Base-by-base conservation (phyloP, 2,329 filamentous ascomycete species). In the Mollisiaceae sp. region DNA sequence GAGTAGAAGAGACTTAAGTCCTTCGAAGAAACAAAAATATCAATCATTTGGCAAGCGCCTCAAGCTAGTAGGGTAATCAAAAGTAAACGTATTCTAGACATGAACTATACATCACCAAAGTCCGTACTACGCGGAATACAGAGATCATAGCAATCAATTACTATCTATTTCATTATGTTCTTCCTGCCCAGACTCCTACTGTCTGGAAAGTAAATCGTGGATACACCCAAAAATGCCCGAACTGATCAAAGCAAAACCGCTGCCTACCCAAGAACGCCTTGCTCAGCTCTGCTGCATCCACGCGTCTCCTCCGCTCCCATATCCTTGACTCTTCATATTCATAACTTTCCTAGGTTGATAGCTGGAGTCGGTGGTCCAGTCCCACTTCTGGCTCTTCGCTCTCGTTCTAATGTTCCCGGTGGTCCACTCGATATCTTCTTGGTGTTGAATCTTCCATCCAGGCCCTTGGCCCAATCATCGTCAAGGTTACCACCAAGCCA, bases 401-500 rank as follows among this genome's bases (percentile, higher is more conserved):
- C 79, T 67, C 80, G 70, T 63, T 77, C 75, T 4, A 75, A 36
- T 15, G 75, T 80, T 64, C 75, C 82, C 73, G 75, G 74, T 38
- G 74, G 73, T 18, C 78, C 78, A 70, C 70, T 78, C 61, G 75
- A 78, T 73, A 79, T 76, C 41, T 70, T 76, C 70, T 64, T 77
- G 55, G 76, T 79, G 72, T 82, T 85, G 77, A 91, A 87, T 73
- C 88, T 86, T 66, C 85, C 85, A 68, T 84, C 82, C 70, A 89
- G 81, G 11, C 83, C 85, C 56, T 85, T 83, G 73, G 89, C 85
- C 91, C 91, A 95, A 66, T 88, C 87, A 58, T 89, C 85, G 68
- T 87, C 82, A 1, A 73, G 78, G 65, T 86, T 82, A 64, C 86
- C 86, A 67, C 91, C 91, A 18, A 97, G 81, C 93, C 94, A 97